phyloP scores from a whole-genome alignment of 306 rosid species.

The Malus asiatica region DNA sequence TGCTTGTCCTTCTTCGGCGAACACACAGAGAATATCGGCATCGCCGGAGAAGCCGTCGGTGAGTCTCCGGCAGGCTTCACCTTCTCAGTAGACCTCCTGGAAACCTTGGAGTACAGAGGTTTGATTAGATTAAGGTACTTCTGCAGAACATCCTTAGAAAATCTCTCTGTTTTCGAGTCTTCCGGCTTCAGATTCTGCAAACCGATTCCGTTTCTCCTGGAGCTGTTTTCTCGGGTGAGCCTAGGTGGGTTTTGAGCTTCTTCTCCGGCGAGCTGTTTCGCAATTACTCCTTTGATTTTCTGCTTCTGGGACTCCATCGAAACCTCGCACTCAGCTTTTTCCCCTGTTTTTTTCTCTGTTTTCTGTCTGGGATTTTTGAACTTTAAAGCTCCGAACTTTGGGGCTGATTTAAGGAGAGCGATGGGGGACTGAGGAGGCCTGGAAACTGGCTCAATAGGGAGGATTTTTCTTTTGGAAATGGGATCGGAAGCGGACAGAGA shows the following conservation, averaged over 20 bases:
- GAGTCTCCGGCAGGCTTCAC: conserved; percentile 8
- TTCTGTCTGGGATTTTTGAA: conserved; percentile 41
- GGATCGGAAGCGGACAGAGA: conserved; percentile 38
- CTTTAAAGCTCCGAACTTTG: conserved; percentile 54
- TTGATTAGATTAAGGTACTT: conserved; percentile 62
- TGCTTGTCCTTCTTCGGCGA: conserved; percentile 42
- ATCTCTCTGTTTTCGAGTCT: conserved; percentile 38
- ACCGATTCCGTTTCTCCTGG: conserved; percentile 27
- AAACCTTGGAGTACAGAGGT: conserved; percentile 53
- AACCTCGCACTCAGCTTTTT: conserved; percentile 6
- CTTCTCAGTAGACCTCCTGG: conserved; percentile 36
- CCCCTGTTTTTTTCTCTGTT: conserved; percentile 5
- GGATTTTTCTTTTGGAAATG: conserved; percentile 66
- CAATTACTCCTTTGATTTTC: conserved; percentile 4
- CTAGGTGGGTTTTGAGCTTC: conserved; percentile 26
- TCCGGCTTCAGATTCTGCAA: conserved; percentile 1
- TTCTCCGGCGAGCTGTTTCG: conserved; percentile 18
- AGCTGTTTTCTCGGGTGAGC: conserved; percentile 44
- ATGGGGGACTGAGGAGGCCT: conserved; percentile 94
- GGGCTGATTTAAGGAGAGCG: conserved; percentile 71
- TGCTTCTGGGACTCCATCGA: conserved; percentile 11
- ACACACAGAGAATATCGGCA: conserved; percentile 17
- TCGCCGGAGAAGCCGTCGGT: conserved; percentile 25
- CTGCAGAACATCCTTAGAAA: conserved; percentile 54
- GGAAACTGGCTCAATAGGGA: conserved; percentile 57